phyloP scores from a whole-genome alignment of 805 yeast genomes.

The Cyberlindnera bimundalis region DNA sequence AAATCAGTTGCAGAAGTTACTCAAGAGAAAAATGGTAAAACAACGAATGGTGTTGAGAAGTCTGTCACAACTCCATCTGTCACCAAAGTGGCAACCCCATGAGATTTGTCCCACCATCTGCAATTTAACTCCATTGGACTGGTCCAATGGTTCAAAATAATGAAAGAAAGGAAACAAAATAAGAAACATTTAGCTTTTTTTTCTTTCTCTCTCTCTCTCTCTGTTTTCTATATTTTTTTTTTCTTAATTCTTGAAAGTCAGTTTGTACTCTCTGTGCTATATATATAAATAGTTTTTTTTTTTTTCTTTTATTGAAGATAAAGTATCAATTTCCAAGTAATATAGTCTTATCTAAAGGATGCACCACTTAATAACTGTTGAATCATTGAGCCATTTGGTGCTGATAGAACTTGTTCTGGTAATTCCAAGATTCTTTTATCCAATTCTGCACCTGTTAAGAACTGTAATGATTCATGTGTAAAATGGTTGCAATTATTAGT shows the following conservation, averaged over 20 bases:
- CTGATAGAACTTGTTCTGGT: conserved; percentile 48
- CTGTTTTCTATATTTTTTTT: not conserved
- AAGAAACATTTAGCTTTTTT: too few relatives aligned
- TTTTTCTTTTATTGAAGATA: too few relatives aligned
- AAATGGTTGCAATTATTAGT: conserved; percentile 69
- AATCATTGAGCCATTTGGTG: conserved; percentile 50
- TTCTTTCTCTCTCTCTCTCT: not conserved
- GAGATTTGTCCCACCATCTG: too few relatives aligned
- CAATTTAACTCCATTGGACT: not conserved
- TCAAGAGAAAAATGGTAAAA: too few relatives aligned
- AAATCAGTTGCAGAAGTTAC: not conserved
- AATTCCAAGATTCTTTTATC: conserved; percentile 50
- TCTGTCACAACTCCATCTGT: too few relatives aligned
- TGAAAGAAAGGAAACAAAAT: not conserved
- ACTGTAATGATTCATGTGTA: conserved; percentile 53
- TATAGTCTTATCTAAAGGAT: not conserved
- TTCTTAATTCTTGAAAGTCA: too few relatives aligned
- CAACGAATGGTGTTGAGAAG: too few relatives aligned
- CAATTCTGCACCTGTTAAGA: conserved; percentile 51
- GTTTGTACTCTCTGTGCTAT: conserved; percentile 1
- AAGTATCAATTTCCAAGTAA: too few relatives aligned
- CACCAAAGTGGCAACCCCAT: not conserved
- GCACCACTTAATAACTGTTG: conserved; percentile 32
- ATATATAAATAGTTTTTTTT: not conserved
- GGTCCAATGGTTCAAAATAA: not conserved